Evolutionary conservation across 1,139 yeast genomes (phyloP).

Genomic region (Geotrichum reessii): DNA sequence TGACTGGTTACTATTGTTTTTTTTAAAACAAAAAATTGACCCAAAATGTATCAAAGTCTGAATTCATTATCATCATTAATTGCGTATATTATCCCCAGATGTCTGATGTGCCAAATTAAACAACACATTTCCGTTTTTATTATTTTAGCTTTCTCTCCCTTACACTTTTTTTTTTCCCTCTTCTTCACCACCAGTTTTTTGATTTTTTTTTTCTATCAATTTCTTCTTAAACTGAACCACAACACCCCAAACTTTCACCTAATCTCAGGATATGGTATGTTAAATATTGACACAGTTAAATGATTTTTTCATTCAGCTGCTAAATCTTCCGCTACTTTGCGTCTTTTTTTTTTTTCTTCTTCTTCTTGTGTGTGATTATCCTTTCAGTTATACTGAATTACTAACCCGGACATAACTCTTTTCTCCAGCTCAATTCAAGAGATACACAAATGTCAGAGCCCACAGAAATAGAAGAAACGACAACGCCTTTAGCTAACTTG

Average conservation of each 20-base stretch:
- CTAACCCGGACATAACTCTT: neutral
- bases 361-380: neutral
- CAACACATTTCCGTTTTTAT: neutral
- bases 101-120: neutral
- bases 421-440: neutral
- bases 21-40: too few species aligned
- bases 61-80: neutral
- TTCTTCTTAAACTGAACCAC: neutral
- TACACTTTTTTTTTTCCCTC: neutral
- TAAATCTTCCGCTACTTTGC: neutral
- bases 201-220: neutral
- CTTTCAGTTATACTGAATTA: neutral
- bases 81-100: neutral
- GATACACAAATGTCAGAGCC: conserved; percentile 6
- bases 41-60: neutral
- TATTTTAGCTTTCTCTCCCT: neutral
- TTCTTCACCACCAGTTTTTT: neutral
- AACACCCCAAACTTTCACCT: neutral
- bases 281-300: neutral
- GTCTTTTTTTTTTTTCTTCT: neutral
- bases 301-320: neutral
- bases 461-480: conserved; percentile 1
- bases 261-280: neutral
- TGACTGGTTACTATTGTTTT: neutral
- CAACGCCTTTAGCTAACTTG: neutral